Base-by-base conservation (phyloP, 805 yeast species). In the Pichia eremophila region DNA sequence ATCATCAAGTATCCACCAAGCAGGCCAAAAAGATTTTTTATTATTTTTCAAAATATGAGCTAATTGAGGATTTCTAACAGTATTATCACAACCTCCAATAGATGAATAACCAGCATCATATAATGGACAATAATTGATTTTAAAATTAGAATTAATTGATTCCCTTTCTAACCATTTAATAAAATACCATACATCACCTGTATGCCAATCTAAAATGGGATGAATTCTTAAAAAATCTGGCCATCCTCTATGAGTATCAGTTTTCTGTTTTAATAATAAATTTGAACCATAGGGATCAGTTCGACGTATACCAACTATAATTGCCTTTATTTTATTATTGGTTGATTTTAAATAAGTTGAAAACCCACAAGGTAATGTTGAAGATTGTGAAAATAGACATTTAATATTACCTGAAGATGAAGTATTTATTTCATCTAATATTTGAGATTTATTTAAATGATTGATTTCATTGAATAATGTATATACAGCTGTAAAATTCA, bases 81-180 rank as follows among this genome's bases (percentile, higher is more conserved):
- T 91, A 40, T 79, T 75, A 47, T 75, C 67, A 1, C 79, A 67
- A 0, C 95, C 93, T 3, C 99, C 99, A 18, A 93, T 65, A 1
- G 96, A 86, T 1, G 99, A 90, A 59, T 83, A 93, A 0, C 99
- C 99, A 36, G 55, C 47, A 54, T 85, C 95, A 58, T 93, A 93
- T 47, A 93, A 66, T 2, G 60, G 56, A 61, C 98, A 91, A 61
- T 91, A 89, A 8, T 40, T 32, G 12, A 52, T 46, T 22, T 29
- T 22, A 25, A 49, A 46, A 10, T 34, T 3, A 73, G 73, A 39
- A 83, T 72, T n/a, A 72, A 60, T 19, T 78, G 68, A 22, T 67
- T 74, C 19, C 79, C 65, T 44, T 91, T 64, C 59, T 14, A 48
- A 17, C 55, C 55, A 52, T 44, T 51, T 49, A 18, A 52, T 47